These are phyloP conservation scores for Pontederia paniculata DNA, from an alignment of 176 grass and related monocot species.

Conservation along the genomic window DNA sequence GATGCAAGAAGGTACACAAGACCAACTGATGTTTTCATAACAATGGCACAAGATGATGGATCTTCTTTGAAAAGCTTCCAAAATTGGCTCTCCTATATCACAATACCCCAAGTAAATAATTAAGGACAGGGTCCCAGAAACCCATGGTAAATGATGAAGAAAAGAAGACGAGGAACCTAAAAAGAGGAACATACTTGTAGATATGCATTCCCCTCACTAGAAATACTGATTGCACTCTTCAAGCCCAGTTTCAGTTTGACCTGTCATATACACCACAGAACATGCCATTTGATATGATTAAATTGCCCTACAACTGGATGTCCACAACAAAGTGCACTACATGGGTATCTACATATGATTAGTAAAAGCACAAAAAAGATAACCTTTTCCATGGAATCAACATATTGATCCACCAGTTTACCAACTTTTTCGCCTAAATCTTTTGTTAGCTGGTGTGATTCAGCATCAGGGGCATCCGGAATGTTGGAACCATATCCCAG, in stretches of 20 bases:
- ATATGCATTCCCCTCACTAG: conserved; percentile 84
- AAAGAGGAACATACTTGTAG: conserved; percentile 48
- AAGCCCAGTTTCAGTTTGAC: conserved; percentile 94
- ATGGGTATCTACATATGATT: no score
- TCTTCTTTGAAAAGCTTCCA: conserved; percentile 85
- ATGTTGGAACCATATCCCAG: conserved; percentile 60
- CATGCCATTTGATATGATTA: conserved; percentile 6
- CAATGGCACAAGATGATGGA: conserved; percentile 53
- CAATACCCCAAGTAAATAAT: neutral
- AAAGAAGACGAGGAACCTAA: neutral
- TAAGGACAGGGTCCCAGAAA: no score
- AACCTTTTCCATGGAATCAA: conserved; percentile 90
- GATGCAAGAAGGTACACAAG: conserved; percentile 90
- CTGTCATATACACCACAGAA: conserved; percentile 28
- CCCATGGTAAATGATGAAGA: neutral
- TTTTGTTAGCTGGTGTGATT: conserved; percentile 46
- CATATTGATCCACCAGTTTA: conserved; percentile 79
- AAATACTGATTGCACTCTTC: conserved; percentile 76
- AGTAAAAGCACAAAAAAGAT: neutral
- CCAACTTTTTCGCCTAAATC: conserved; percentile 48
- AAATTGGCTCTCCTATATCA: conserved; percentile 50
- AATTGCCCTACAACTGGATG: conserved; percentile 2
- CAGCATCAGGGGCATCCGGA: conserved; percentile 47
- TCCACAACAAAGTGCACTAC: no score
- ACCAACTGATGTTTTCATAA: conserved; percentile 87